Evolutionary conservation across 2,329 filamentous ascomycete species (phyloP), one percentile per base, ranked within the genome.

Genomic region (Chaetomiaceae sp.): DNA sequence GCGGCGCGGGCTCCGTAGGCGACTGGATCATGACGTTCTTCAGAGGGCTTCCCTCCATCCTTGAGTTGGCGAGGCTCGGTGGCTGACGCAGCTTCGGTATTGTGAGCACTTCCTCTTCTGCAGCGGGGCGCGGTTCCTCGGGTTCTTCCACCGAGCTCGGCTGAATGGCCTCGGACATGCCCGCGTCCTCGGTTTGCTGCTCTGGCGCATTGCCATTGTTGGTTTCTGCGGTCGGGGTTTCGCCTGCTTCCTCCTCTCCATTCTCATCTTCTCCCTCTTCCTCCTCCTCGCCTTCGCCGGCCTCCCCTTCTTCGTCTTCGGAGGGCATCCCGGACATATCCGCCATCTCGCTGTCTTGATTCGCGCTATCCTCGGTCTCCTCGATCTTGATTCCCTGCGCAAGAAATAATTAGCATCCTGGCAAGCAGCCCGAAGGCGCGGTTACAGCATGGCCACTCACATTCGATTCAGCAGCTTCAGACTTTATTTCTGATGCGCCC

Each of bases 281-380:
- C 3, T 71, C 75, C 4, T 73, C 75, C 3, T 76, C 77, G 3
- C 73, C 75, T 4, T 72, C 76, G 3, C 71, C 76, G 4, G 74
- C 76, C 2, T 75, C 75, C 3, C 71, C 77, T 3, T 76, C 77
- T 1, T 77, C 76, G 17, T 74, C 76, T 3, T 75, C 76, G 8
- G 65, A 74, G 17, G 77, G 69, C 3, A 73, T 71, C 27, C 75
- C 72, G 22, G 71, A 74, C 38, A 71, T 69, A 40, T 84, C 83
- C 1, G 71, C 75, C 72, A 80, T 79, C 55, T 81, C 77, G 59
- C 72, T 75, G 56, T 81, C 79, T 14, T 73, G 72, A 43, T 73
- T 73, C n/a, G 69, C 68, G 14, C 67, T 68, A 23, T 73, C 73
- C 14, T 73, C 73, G 34, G 71, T 73, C 56, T 76, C 73, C 71